These are phyloP conservation scores for Closterium sp. DNA, from an alignment of 139 green algal species.

Conservation along the genomic window DNA sequence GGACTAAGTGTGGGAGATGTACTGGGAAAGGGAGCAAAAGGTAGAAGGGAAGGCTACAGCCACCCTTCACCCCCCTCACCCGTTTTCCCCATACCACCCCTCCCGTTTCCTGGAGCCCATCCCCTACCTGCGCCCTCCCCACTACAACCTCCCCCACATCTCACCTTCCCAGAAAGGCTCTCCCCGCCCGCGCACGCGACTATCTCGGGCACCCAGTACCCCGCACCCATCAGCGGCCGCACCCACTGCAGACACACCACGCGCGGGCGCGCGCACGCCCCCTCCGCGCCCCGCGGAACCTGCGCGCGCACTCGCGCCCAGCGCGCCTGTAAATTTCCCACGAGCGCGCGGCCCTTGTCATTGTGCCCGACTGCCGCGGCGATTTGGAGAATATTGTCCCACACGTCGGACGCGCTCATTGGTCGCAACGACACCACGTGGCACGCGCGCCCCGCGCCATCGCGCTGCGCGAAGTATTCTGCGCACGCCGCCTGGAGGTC, in stretches of 20 bases:
- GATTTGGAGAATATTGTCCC: constrained; percentile 41
- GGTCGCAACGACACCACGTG: constrained; percentile 21
- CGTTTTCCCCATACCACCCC: too few species aligned
- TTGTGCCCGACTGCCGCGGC: constrained; percentile 29
- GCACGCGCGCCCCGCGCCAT: not conserved
- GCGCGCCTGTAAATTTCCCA: constrained; percentile 5
- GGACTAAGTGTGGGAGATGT: too few species aligned
- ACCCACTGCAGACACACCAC: constrained; percentile 50
- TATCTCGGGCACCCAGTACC: constrained; percentile 52
- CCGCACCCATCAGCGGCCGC: constrained; percentile 47
- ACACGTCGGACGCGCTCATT: constrained; percentile 40
- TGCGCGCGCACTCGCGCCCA: constrained; percentile 12
- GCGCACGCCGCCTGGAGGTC: constrained; percentile 27
- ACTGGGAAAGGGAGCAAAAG: too few species aligned
- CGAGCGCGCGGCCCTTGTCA: constrained; percentile 27
- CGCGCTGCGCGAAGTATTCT: not conserved
- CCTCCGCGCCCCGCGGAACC: constrained; percentile 7
- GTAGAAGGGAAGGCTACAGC: constrained; percentile 10
- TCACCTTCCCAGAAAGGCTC: constrained; percentile 14
- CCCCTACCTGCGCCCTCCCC: too few species aligned
- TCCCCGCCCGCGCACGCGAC: constrained; percentile 32
- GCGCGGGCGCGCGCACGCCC: not conserved
- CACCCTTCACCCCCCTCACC: too few species aligned
- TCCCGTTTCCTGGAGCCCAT: too few species aligned
- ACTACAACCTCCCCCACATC: not conserved